Evolutionary conservation across 2,329 filamentous ascomycete genomes (phyloP).

Genomic region (Aciculosporium take): DNA sequence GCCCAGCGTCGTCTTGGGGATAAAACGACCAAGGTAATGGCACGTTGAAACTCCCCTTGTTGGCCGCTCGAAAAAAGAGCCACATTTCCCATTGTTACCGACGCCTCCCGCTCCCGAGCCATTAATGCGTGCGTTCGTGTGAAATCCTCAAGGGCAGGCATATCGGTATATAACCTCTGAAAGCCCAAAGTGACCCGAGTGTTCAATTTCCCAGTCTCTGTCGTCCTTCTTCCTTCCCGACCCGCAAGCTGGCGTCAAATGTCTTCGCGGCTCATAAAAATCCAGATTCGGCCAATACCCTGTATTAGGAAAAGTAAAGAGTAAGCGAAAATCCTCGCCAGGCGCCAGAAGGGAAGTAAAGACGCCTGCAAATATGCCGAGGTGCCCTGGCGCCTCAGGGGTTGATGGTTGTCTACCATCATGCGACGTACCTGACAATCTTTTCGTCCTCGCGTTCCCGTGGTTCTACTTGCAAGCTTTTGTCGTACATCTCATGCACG

Average conservation of each 20-base stretch:
- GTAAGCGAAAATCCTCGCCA: background rate
- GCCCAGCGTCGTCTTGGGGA: background rate
- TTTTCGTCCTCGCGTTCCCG: slow-evolving; percentile 97
- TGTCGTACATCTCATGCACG: slow-evolving; percentile 99
- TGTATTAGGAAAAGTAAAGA: slow-evolving; percentile 16
- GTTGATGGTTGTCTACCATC: slow-evolving; percentile 11
- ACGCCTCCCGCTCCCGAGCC: too few species aligned
- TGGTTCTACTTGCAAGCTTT: slow-evolving; percentile 84
- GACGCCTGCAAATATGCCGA: background rate
- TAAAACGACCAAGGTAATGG: background rate
- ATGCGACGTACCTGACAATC: slow-evolving; percentile 74
- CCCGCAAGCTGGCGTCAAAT: background rate
- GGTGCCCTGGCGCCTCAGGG: too few species aligned
- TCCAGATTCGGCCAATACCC: slow-evolving; percentile 46
- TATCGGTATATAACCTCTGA: too few species aligned
- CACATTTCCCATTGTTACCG: too few species aligned
- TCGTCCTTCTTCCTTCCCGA: background rate
- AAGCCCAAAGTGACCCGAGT: background rate
- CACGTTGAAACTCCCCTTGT: background rate
- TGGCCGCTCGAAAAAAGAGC: too few species aligned
- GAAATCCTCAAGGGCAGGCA: too few species aligned
- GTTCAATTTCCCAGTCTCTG: background rate
- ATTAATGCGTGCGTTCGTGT: too few species aligned
- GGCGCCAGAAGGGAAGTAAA: background rate
- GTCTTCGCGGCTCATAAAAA: slow-evolving; percentile 32